Evolutionary conservation across 495 filamentous ascomycete species (phyloP).

Genomic region (Neurospora terricola): DNA sequence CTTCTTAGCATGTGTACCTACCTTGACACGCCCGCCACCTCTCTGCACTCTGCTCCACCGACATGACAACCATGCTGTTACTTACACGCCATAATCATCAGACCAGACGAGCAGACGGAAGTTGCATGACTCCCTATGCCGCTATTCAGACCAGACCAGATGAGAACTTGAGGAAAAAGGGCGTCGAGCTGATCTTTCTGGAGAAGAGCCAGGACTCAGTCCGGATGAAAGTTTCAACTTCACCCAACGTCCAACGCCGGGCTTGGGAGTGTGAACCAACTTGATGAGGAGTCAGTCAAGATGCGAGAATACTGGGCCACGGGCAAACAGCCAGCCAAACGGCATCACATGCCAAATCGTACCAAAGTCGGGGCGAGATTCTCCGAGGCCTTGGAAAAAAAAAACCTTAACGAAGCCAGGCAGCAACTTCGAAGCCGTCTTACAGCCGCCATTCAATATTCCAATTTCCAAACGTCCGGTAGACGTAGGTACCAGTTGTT

Average conservation of each 20-base stretch:
- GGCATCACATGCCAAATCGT: not conserved
- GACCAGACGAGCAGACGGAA: not conserved
- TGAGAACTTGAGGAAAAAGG: not conserved
- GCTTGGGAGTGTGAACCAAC: not conserved
- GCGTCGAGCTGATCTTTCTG: not conserved
- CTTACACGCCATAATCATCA: not conserved
- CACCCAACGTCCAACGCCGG: not conserved
- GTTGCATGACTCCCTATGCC: not conserved
- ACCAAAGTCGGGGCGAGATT: not conserved
- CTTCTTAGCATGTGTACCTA: not conserved
- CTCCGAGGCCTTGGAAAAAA: not conserved
- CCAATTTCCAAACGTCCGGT: not conserved
- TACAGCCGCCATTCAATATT: not conserved
- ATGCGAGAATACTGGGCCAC: not conserved
- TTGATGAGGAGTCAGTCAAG: not conserved
- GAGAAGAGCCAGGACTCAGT: not conserved
- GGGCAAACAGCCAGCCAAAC: not conserved
- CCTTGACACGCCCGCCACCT: not conserved
- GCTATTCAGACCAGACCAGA: not conserved
- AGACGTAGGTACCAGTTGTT: not conserved
- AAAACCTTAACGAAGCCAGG: not conserved
- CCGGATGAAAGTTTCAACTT: not conserved
- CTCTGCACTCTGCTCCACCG: not conserved
- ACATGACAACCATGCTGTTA: not conserved
- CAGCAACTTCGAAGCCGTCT: not conserved